phyloP scores from a whole-genome alignment of 2,329 filamentous ascomycete genomes.

The Pseudogymnoascus sp. region DNA sequence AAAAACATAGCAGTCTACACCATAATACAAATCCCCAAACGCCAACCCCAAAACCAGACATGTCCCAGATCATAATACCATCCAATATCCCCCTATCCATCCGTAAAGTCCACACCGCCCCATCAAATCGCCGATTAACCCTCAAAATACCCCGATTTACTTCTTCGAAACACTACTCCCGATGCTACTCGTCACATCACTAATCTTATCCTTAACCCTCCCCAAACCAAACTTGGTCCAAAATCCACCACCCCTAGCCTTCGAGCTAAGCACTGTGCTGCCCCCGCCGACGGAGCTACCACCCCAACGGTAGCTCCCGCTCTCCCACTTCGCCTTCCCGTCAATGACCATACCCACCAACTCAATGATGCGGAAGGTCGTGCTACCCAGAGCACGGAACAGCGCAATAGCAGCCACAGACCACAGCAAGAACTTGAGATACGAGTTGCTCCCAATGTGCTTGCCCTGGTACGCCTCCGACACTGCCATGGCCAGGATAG shows the following conservation, averaged over 20 bases:
- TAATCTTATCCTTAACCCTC: slow-evolving; percentile 21
- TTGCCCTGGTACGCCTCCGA: slow-evolving; percentile 72
- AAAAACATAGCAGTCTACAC: slow-evolving; percentile 1
- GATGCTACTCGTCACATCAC: slow-evolving; percentile 19
- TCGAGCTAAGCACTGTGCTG: slow-evolving; percentile 20
- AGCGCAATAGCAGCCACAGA: slow-evolving; percentile 75
- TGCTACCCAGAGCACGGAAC: slow-evolving; percentile 77
- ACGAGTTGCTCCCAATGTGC: slow-evolving; percentile 73
- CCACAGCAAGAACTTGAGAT: slow-evolving; percentile 92
- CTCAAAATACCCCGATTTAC: background rate
- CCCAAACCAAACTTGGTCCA: slow-evolving; percentile 17
- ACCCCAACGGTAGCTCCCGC: slow-evolving; percentile 6
- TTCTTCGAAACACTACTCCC: slow-evolving; percentile 21
- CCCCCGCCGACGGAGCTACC: background rate
- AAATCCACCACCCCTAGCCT: slow-evolving; percentile 24
- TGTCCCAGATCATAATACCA: background rate
- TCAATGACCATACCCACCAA: slow-evolving; percentile 78
- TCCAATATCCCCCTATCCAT: background rate
- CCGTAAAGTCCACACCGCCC: background rate
- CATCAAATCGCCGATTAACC: slow-evolving; percentile 2
- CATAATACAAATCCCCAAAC: slow-evolving; percentile 2
- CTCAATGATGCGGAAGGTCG: slow-evolving; percentile 77
- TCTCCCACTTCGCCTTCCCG: slow-evolving; percentile 51
- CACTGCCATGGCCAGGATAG: slow-evolving; percentile 86
- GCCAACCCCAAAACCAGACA: background rate